Base-by-base conservation (phyloP, 331 rosid genomes). In the Malus hybrid region DNA sequence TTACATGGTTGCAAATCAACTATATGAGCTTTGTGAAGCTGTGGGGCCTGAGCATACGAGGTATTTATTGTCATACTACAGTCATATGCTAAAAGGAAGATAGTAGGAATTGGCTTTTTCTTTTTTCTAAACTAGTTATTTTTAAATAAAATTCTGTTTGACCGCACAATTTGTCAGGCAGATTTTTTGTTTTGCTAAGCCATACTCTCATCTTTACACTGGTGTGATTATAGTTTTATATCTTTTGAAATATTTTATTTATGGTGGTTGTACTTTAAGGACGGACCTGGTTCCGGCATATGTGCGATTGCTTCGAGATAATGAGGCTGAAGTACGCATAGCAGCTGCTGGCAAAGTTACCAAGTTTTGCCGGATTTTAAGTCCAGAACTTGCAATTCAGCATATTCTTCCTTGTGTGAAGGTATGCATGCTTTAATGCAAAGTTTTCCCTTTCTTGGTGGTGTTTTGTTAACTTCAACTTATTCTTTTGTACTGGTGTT, bases 1-100 rank as follows among this genome's bases (percentile, higher is more conserved):
- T n/a, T 91, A 93, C 89, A 93, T 93, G 98, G 98, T 93, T 70
- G 98, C 98, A 65, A 93, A 93, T 86, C 98, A 93, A 79, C 80
- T 93, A 42, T 90, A 93, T 75, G 98, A 93, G 84, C 88, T 93
- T 44, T 93, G 97, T 24, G 24, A 24, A 24, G 24, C 24, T 24
- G 24, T 24, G 24, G 24, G 24, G 24, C 24, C 24, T 24, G 98
- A 93, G 52, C 94, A 94, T 68, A 91, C 96, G 57, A 88, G 98
- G 98, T 93, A 91, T 78, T 72, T 70, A 18, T 66, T 18, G 70
- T 74, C 31, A 32, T 29, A 67, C 57, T 59, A n/a, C n/a, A 64
- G 24, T 5, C 68, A 64, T 64, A 5, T 29, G 44, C 18, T 27
- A 62, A 62, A 27, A 64, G 16, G 18, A 22, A 29, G 20, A 64